Percentiles rank a stretch among this genome's conserved stretches.
Conservation (phyloP, 2,329 filamentous ascomycete genomes). For the Hypoxylon sp. region DNA sequence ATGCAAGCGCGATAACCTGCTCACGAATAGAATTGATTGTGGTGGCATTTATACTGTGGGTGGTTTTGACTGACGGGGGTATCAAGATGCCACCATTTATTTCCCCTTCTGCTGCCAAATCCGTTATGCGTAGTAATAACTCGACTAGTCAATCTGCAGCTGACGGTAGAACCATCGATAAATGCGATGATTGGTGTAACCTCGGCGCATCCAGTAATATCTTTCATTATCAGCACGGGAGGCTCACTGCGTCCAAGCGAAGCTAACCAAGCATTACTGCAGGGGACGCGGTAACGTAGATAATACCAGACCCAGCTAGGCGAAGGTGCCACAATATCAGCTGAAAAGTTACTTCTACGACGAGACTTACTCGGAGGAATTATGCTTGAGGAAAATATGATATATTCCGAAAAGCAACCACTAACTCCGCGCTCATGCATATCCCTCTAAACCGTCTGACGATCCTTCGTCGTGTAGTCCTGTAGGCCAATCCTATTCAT, state of each 20-base stretch:
- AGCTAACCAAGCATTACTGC: slow-evolving; percentile 11
- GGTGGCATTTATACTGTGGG: slow-evolving; percentile 4
- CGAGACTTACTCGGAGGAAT: slow-evolving; percentile 10
- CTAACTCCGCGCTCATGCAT: slow-evolving; percentile 53
- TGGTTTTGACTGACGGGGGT: slow-evolving; percentile 6
- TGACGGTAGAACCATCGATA: slow-evolving; percentile 10
- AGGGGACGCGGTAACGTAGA: slow-evolving; percentile 13
- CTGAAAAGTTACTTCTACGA: slow-evolving; percentile 16
- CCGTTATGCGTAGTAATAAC: slow-evolving; percentile 4
- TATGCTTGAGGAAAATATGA: slow-evolving; percentile 24
- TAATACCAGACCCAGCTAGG: slow-evolving; percentile 2
- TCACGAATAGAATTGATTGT: slow-evolving; percentile 8
- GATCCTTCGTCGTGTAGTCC: slow-evolving; percentile 37
- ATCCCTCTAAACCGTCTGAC: slow-evolving; percentile 47
- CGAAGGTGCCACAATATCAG: slow-evolving; percentile 12
- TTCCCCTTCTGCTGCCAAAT: slow-evolving; percentile 15
- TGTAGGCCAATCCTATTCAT: slow-evolving; percentile 15
- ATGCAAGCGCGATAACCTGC: slow-evolving; percentile 17
- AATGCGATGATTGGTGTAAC: slow-evolving; percentile 13
- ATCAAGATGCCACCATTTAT: slow-evolving; percentile 1
- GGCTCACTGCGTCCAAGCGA: slow-evolving; percentile 8
- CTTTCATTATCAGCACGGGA: slow-evolving; percentile 24
- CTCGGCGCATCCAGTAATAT: slow-evolving; percentile 16
- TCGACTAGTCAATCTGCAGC: slow-evolving; percentile 11
- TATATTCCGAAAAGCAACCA: slow-evolving; percentile 49